Evolutionary conservation across 352 stramenopile species (phyloP), one percentile per base, ranked within the genome.

Genomic region (Globisporangium abappressorium): DNA sequence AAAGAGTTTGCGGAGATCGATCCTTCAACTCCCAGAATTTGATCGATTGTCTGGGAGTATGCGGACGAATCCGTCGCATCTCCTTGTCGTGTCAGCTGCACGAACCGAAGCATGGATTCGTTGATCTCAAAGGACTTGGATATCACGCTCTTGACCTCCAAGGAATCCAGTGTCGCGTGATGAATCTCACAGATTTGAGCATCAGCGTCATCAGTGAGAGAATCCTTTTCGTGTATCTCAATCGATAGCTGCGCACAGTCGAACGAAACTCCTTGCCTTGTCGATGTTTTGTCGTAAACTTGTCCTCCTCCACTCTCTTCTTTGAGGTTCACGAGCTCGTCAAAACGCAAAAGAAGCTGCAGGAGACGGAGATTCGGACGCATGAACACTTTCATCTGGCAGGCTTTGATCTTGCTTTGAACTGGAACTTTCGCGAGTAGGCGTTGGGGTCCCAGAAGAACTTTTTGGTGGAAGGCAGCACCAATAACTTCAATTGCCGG

Each of bases 81-180:
- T 18, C 68, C 41, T 20, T 65, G 61, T 9, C 34, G 41, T 8
- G 78, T 34, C 34, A 54, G 65, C 22, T 79, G 64, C 3, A 84
- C 55, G 51, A 88, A 77, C 2, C 69, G 71, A 30, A 59, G 11
- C 49, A 90, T 60, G 0, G 70, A 58, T 1, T 88, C 75, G 3
- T 58, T 81, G 30, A 85, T 73, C 58, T 85, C 74, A n/a, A 65
- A 71, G 8, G 69, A 59, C 22, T 73, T 89, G 2, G 55, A 65
- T 14, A 87, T 67, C 9, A 75, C 84, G n/a, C 81, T 71, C 36
- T 87, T 82, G 8, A 86, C 41, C 9, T 66, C 60, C 33, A 91
- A 68, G 0, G 70, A 70, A 4, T 67, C 41, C 5, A 87, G 43
- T 2, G 69, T 47, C 43, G 36, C 55, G 28, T 51, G 18, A 8